Base-by-base conservation (phyloP, 2,329 filamentous ascomycete genomes). In the Furcasterigmium sp. region DNA sequence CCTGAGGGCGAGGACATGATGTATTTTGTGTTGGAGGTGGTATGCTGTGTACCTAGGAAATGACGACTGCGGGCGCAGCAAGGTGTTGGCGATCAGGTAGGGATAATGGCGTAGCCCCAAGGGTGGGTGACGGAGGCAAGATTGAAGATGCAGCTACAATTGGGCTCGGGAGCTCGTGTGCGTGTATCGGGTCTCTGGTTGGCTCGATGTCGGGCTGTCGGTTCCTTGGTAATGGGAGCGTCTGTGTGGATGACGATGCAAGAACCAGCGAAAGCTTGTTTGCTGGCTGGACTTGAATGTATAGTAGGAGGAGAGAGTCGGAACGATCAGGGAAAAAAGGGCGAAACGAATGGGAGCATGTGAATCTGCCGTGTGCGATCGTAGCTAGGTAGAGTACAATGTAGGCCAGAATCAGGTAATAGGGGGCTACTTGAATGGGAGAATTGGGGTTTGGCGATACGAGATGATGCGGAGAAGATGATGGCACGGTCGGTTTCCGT, bases 1-100 rank as follows among this genome's bases (percentile, higher is more conserved):
- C 69, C 68, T 20, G 73, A 76, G 28, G 79, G 72, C 23, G 81
- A 82, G 21, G 82, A 76, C 82, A 85, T 85, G 49, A 48, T 64
- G 56, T 36, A 5, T 35, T 42, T 15, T 26, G 15, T 37, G 38
- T n/a, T 9, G 29, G 32, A 26, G 23, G 11, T 26, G n/a, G n/a
- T n/a, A n/a, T n/a, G n/a, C n/a, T 42, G 40, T 23, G 19, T 36
- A 14, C 8, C 8, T 32, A 32, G 29, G 13, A 32, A n/a, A 35
- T 35, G 32, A 15, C 32, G 32, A n/a, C n/a, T n/a, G n/a, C n/a
- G n/a, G 10, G 28, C 28, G n/a, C 10, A 10, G 28, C 28, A 30
- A 30, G 28, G n/a, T n/a, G n/a, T n/a, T n/a, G n/a, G n/a, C n/a
- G 7, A 29, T n/a, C 26, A 10, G 26, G 26, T 29, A 10, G 26